Conservation (phyloP, 2,329 filamentous ascomycete genomes). For the Daldinia sp. region DNA sequence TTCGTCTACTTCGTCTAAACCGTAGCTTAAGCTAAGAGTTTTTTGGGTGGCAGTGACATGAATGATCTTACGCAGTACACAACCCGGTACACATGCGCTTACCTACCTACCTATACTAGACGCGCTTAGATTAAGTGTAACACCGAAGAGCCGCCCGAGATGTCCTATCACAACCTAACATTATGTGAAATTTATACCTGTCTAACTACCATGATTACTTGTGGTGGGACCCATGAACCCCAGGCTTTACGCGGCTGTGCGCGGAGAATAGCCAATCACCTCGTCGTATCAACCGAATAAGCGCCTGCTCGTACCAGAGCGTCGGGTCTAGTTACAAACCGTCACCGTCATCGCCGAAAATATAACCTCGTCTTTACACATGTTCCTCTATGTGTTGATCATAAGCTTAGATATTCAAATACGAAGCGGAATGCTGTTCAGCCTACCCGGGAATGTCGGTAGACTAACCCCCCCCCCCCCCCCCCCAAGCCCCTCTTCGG, state of each 20-base stretch:
- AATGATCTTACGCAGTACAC: not conserved
- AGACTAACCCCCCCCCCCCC: too few species aligned
- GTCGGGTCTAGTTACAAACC: conserved; percentile 23
- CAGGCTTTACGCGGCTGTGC: conserved; percentile 14
- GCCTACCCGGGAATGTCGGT: conserved; percentile 18
- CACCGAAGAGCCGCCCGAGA: conserved; percentile 1
- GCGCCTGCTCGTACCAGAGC: conserved; percentile 24
- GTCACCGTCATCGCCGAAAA: not conserved
- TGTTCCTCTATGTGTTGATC: not conserved
- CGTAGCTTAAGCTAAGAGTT: not conserved
- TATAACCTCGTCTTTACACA: not conserved
- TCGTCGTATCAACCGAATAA: conserved; percentile 19
- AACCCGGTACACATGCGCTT: conserved; percentile 3
- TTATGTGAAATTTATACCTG: not conserved
- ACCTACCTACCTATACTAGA: conserved; percentile 14
- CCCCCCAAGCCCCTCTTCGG: not conserved
- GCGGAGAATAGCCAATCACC: conserved; percentile 26
- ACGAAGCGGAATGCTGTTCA: not conserved
- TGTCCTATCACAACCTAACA: conserved; percentile 3
- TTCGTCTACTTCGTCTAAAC: too few species aligned
- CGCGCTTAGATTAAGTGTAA: conserved; percentile 6
- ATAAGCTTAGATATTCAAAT: conserved; percentile 2
- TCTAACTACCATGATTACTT: conserved; percentile 4
- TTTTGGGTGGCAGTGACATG: not conserved
- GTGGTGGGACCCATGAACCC: not conserved